A percentile compares a stretch with the other conserved stretches of the same genome.
Evolutionary conservation across 805 yeast genomes (phyloP).

Genomic region (Saturnispora ahearnii): DNA sequence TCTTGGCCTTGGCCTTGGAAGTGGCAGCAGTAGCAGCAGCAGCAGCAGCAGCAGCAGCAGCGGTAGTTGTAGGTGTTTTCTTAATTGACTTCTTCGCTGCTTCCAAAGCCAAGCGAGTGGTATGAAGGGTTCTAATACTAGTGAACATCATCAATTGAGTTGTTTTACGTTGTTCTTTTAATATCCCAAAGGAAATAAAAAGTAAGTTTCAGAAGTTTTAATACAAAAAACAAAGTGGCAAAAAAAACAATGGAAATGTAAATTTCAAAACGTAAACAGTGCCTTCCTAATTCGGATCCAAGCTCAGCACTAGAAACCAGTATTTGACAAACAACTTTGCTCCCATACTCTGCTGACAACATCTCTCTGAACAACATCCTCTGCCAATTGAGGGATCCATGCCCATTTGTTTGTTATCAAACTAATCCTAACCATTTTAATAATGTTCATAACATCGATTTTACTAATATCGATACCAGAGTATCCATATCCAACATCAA

Average conservation of each 20-base stretch:
- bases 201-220: no score
- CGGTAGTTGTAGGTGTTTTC: background rate
- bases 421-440: background rate
- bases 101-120: background rate
- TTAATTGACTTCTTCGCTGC: constrained; percentile 5
- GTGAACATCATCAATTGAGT: background rate
- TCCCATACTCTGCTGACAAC: background rate
- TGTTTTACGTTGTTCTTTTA: background rate
- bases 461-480: constrained; percentile 19
- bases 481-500: constrained; percentile 33
- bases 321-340: background rate
- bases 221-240: background rate
- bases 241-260: background rate
- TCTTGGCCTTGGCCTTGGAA: background rate
- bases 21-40: background rate
- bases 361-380: background rate
- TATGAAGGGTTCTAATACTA: background rate
- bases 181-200: background rate
- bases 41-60: background rate
- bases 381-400: background rate
- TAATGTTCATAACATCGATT: background rate
- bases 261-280: background rate
- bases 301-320: background rate
- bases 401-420: background rate
- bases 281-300: background rate